Base-by-base conservation (phyloP, 495 filamentous ascomycete species). In the Hypoxylon intermedium region DNA sequence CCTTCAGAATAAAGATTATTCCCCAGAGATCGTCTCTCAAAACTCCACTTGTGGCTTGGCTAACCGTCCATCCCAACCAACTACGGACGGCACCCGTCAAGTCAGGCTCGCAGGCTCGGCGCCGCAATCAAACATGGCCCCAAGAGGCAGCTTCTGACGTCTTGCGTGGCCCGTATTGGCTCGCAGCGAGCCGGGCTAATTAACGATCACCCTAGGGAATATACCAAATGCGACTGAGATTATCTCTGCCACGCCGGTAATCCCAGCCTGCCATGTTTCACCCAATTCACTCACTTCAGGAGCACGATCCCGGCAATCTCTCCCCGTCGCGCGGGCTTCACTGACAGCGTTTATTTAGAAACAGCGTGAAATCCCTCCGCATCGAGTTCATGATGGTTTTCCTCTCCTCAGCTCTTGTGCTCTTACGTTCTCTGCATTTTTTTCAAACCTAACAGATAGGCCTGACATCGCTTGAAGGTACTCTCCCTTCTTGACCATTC, bases 71-170 rank as follows among this genome's bases (percentile, higher is more conserved):
- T 58, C 53, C 52, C 34, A 56, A 31, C 63, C 63, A 62, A 61
- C 53, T 51, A 20, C 23, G 31, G 52, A 60, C 23, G 38, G 42
- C 28, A 37, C 36, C 26, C 38, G 51, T 37, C 28, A 26, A 19
- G 16, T 56, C 36, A n/a, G 53, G n/a, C n/a, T n/a, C n/a, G n/a
- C 24, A 26, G 24, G 41, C 55, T 61, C 30, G 65, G 50, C 52
- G 42, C 19, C 59, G 40, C 52, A 58, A 63, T 66, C 56, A 64
- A 68, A 52, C 33, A 19, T 44, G 19, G 20, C 52, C 44, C 19
- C 24, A 31, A 58, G 51, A 38, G 67, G 58, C 53, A 70, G 67
- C 65, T 62, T 68, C 56, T 70, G 67, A 68, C 65, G 60, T 70
- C 42, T n/a, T 44, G 45, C 45, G 52, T 19, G 16, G 43, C 57